Conservation (phyloP, 2,329 filamentous ascomycete genomes). For the Graphilbum fragrans region DNA sequence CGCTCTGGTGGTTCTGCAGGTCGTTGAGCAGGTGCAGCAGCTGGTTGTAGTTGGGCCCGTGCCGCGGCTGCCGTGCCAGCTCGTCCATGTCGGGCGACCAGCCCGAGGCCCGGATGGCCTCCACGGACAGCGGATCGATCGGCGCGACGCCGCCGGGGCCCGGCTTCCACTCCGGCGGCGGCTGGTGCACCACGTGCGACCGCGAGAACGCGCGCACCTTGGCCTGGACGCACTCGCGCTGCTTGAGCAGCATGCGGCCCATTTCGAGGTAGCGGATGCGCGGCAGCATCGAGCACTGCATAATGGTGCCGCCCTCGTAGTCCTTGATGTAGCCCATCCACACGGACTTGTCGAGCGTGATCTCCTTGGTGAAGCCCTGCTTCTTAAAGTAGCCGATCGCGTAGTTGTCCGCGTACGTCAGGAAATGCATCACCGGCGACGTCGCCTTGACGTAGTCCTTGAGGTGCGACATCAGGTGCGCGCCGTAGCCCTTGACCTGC, state of each 20-base stretch:
- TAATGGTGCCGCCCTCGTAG: slow-evolving; percentile 96
- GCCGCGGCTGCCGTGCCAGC: slow-evolving; percentile 82
- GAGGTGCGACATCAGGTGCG: slow-evolving; percentile 93
- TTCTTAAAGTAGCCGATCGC: slow-evolving; percentile 99
- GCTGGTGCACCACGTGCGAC: slow-evolving; percentile 74
- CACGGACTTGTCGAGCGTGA: slow-evolving; percentile 74
- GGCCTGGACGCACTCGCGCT: slow-evolving; percentile 88
- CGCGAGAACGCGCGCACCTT: slow-evolving; percentile 90
- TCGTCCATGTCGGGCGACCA: slow-evolving; percentile 99
- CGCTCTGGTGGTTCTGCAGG: slow-evolving; percentile 82
- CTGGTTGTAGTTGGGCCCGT: slow-evolving; percentile 92
- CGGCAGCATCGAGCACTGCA: slow-evolving; percentile 97
- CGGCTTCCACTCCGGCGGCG: slow-evolving; percentile 74
- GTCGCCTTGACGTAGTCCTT: slow-evolving; percentile 98
- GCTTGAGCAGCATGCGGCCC: slow-evolving; percentile 89
- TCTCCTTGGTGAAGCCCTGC: slow-evolving; percentile 97
- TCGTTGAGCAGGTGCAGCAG: slow-evolving; percentile 87
- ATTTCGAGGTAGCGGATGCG: slow-evolving; percentile 88
- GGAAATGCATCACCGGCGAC: slow-evolving; percentile 93
- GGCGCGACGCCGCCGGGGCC: slow-evolving; percentile 42
- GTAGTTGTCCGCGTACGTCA: slow-evolving; percentile 98
- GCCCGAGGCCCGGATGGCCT: slow-evolving; percentile 80
- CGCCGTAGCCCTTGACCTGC: slow-evolving; percentile 96
- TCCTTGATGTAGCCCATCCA: slow-evolving; percentile 99
- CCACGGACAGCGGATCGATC: slow-evolving; percentile 78